Evolutionary conservation across 306 rosid genomes (phyloP), one percentile per base, ranked within the genome.

Genomic region (Begonia loranthoides): DNA sequence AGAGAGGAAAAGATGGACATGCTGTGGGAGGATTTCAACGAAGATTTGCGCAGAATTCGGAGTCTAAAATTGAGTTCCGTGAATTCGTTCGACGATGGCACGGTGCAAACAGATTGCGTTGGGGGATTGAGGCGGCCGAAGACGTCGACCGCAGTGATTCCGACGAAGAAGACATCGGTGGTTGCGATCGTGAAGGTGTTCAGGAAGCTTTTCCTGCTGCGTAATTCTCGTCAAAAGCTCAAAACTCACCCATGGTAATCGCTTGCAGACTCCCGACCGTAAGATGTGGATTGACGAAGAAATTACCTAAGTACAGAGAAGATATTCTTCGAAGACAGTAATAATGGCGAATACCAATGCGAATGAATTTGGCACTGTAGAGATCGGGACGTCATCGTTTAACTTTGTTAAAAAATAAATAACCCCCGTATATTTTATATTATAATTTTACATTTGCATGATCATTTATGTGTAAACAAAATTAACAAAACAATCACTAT

Each of bases 11-110:
- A 58, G 46, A 58, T 58, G 62, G 62, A 58, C 0, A 53, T 49
- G 54, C 54, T 58, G 15, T 58, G 62, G 62, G 62, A 58, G 47
- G 49, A 58, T 58, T 36, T 58, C 47, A 58, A 58, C 36, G 62
- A 58, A 53, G 62, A 58, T 11, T 58, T 58, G 5, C 39, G 33
- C 46, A 58, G 62, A 53, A 58, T 45, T 48, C 54, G 62, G 46
- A 58, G 45, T 46, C 49, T 53, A 13, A 28, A 45, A 21, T 46
- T 58, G 33, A 58, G 49, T 9, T 5, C 62, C 14, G 46, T 45
- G 24, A 28, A 41, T 8, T 17, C 59, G 36, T 17, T 55, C 45
- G 62, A 48, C 51, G 61, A 56, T 14, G 9, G 45, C 41, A 56
- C 19, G 17, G 12, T 50, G 51, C 60, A 50, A 40, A 14, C 12